Percentiles rank a stretch among this genome's conserved stretches.
Conservation (phyloP, 2,329 filamentous ascomycete genomes). For the Knoxdaviesia proteae region DNA sequence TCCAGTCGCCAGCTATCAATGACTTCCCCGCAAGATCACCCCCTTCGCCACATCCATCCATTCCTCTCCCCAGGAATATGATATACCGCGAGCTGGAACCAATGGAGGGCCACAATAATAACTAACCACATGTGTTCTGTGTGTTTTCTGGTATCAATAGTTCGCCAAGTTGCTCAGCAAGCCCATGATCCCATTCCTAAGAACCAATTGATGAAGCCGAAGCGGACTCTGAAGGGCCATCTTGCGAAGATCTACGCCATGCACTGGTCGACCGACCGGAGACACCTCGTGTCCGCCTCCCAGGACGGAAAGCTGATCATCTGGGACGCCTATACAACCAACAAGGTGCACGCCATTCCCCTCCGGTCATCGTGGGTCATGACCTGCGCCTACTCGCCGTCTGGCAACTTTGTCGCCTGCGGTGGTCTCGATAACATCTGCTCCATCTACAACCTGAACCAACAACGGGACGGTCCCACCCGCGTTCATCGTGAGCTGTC, state of each 20-base stretch:
- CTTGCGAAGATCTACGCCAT: conserved; percentile 99
- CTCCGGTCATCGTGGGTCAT: conserved; percentile 98
- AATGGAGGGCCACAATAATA: neutral
- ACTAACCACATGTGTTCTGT: neutral
- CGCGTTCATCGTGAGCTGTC: conserved; percentile 89
- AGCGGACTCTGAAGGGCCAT: conserved; percentile 92
- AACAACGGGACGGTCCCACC: conserved; percentile 83
- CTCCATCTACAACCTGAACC: conserved; percentile 97
- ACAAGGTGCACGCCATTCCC: conserved; percentile 97
- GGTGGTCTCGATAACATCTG: conserved; percentile 99
- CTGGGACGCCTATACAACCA: conserved; percentile 98
- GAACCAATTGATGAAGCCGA: conserved; percentile 88
- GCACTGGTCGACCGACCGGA: conserved; percentile 98
- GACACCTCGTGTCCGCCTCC: conserved; percentile 91
- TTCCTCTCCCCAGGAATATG: too few relatives aligned
- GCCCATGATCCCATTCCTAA: conserved; percentile 81
- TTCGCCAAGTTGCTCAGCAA: conserved; percentile 79
- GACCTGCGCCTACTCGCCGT: conserved; percentile 97
- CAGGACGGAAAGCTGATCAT: conserved; percentile 99
- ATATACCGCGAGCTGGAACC: neutral
- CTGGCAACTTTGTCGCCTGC: conserved; percentile 94
- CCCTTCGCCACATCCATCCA: too few relatives aligned
- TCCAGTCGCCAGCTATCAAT: too few relatives aligned
- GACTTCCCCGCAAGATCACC: too few relatives aligned
- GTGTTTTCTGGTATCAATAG: conserved; percentile 23